Evolutionary conservation across 768 basidiomycete species (phyloP), one percentile per base, ranked within the genome.

Genomic region (Cystofilobasidium bisporidii): DNA sequence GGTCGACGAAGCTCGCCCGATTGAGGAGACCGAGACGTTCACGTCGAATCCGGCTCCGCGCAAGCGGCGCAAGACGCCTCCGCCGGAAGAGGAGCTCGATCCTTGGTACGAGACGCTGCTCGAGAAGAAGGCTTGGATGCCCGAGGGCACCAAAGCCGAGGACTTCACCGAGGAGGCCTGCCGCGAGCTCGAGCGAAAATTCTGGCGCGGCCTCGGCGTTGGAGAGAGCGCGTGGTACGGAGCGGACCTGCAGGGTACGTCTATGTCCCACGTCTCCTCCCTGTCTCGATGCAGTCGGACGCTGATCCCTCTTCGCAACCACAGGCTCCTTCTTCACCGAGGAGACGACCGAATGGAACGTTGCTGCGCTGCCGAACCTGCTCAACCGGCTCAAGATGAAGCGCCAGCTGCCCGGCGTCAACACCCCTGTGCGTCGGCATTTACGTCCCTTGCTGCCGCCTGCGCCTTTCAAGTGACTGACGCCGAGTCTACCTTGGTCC

Each of bases 151-250:
- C 1, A 58, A 38, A 12, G 33, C 47, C 22, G 79, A 81, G 20
- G 91, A 97, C 75, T 99, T 92, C 73, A 92, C 89, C 0, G 82
- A 83, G 17, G 91, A 94, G 70, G 88, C 89, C 69, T 96, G 93
- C 75, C 83, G 84, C 69, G 85, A 86, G 69, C 81, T 98, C 24
- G 93, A 97, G 78, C 81, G 92, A 36, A 82, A 86, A 64, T 97
- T 85, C 77, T 99, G 96, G 96, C 81, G 92, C 63, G 91, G 88
- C 71, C 85, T 90, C 76, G 86, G 91, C 0, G 76, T 94, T 4
- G 89, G 91, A 5, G 88, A 86, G 70, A 82, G 92, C n/a, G 85
- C 93, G 3, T 94, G 91, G 93, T 99, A 99, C 77, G 96, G 94
- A 24, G 96, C 96, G 4, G 96, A 99, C 76, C 87, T 91, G 70